phyloP scores from a whole-genome alignment of 352 stramenopile species.

The Phytopythium kandeliae region DNA sequence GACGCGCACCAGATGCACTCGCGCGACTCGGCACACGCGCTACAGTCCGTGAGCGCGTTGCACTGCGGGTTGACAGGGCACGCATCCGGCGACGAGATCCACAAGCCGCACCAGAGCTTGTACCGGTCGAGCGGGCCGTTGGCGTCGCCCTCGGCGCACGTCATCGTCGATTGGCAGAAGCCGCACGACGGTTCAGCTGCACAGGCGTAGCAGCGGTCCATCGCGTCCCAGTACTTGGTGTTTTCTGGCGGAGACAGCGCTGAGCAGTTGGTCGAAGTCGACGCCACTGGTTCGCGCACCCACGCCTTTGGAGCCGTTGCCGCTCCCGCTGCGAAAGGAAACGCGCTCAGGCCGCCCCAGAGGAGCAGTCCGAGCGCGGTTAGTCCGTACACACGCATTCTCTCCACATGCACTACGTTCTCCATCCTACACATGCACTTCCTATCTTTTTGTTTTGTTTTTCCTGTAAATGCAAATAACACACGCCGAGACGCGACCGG shows the following conservation, averaged over 20 bases:
- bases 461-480: constrained; percentile 2
- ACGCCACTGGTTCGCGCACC: constrained; percentile 10
- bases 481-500: not conserved
- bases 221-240: constrained; percentile 53
- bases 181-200: constrained; percentile 63
- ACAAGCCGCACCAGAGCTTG: constrained; percentile 47
- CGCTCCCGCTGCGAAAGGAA: constrained; percentile 14
- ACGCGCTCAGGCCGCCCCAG: constrained; percentile 13
- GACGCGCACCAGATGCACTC: constrained; percentile 90
- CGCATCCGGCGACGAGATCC: constrained; percentile 41
- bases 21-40: constrained; percentile 42
- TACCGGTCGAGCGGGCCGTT: constrained; percentile 32
- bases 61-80: constrained; percentile 76
- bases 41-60: constrained; percentile 46
- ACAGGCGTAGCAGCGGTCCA: constrained; percentile 70
- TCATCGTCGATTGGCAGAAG: constrained; percentile 90
- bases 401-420: constrained; percentile 5
- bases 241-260: constrained; percentile 41
- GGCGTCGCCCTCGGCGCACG: constrained; percentile 67
- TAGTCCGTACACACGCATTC: constrained; percentile 9
- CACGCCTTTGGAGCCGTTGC: constrained; percentile 18
- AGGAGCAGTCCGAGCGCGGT: constrained; percentile 7
- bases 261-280: constrained; percentile 34
- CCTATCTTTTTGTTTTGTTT: constrained; percentile 9
- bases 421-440: constrained; percentile 5